Base-by-base conservation (phyloP, 257 asterid genomes). In the Jacaranda copaia region DNA sequence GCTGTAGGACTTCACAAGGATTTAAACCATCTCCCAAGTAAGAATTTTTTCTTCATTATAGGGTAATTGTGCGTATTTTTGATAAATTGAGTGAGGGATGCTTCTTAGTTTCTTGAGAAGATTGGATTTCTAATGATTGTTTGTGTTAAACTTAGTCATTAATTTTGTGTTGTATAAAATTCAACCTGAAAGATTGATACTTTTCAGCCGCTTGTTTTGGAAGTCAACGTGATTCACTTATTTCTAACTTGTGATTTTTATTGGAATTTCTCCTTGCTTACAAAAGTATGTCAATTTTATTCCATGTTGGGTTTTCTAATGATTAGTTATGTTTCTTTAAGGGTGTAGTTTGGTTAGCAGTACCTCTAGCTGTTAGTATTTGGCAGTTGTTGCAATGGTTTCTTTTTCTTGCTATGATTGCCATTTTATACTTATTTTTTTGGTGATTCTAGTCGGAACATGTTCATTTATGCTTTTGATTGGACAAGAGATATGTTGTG, bases 11-110 rank as follows among this genome's bases (percentile, higher is more conserved):
- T 79, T 81, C 93, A 85, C 79, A 88, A 77, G 78, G 93, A 91
- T 79, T 86, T 91, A 61, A 90, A 81, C 74, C 85, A 85, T 79
- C 87, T 93, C 73, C 98, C 97, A 61, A 93, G 98, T 93, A 53
- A 79, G 94, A 60, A 2, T 12, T 4, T 1, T 71, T 35, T 63
- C 52, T 70, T 53, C 15, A 11, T 3, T 71, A 19, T 40, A 20
- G 59, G 66, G 9, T 61, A 39, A 59, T 74, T 38, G 39, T 51
- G 48, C 18, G 19, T 58, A 8, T 38, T 40, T 15, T 56, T 61
- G 20, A 36, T 59, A 8, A 25, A 40, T 69, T 42, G 38, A 0
- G 8, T 7, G 45, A 39, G 49, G 36, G 19, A 32, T 42, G 14
- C n/a, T 13, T 13, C 4, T 39, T n/a, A 40, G 53, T 59, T 63